These are phyloP conservation scores for Hanseniaspora taiwanica DNA, from an alignment of 805 yeast genomes.

Conservation along the genomic window DNA sequence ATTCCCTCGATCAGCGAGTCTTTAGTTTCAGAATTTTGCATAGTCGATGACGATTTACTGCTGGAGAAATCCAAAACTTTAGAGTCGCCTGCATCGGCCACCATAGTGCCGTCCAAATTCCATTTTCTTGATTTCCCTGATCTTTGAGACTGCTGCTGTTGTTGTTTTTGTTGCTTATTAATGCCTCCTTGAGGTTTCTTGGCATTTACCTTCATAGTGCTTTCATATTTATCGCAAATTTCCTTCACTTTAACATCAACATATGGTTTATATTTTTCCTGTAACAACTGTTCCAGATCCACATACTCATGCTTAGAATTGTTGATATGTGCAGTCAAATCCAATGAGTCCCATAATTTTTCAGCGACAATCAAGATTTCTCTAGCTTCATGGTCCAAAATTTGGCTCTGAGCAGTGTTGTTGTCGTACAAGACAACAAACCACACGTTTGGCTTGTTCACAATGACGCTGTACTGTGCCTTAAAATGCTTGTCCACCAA, in stretches of 20 bases:
- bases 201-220: constrained; percentile 2
- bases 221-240: constrained; percentile 8
- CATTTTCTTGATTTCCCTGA: constrained; percentile 34
- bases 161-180: constrained; percentile 6
- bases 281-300: constrained; percentile 11
- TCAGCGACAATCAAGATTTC: constrained; percentile 27
- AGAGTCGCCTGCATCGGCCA: constrained; percentile 31
- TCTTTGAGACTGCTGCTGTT: constrained; percentile 8
- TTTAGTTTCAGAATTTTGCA: constrained; percentile 12
- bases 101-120: constrained; percentile 49
- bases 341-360: constrained; percentile 24
- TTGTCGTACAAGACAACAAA: constrained; percentile 32
- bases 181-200: constrained; percentile 2
- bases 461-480: constrained; percentile 20
- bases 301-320: too few species aligned
- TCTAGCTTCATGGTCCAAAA: constrained; percentile 31
- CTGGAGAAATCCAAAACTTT: constrained; percentile 45
- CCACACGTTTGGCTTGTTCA: constrained; percentile 20
- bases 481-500: constrained; percentile 15
- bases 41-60: too few species aligned
- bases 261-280: constrained; percentile 25
- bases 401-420: constrained; percentile 29
- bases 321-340: constrained; percentile 18
- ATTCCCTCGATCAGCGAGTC: constrained; percentile 10
- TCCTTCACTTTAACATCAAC: constrained; percentile 24